These are phyloP conservation scores for Pseudogymnoascus sp. DNA, from an alignment of 2,329 filamentous ascomycete genomes.

Conservation along the genomic window DNA sequence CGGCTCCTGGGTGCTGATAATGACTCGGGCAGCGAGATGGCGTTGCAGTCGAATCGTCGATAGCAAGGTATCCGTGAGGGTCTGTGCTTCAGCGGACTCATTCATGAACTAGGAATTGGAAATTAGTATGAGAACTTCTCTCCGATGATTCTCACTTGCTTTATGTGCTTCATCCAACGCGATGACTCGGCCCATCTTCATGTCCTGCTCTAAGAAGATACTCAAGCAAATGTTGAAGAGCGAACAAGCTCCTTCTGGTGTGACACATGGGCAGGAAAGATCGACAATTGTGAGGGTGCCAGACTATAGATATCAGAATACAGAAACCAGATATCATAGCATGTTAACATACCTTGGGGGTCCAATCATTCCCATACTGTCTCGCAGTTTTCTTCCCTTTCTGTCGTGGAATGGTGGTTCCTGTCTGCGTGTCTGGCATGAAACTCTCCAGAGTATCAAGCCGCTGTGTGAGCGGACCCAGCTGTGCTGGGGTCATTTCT, in stretches of 20 bases:
- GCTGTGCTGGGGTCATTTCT: conserved; percentile 43
- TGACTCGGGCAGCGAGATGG: conserved; percentile 56
- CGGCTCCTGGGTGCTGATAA: conserved; percentile 73
- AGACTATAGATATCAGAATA: conserved; percentile 23
- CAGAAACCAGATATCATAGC: not conserved
- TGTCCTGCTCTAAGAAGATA: conserved; percentile 52
- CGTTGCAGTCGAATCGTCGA: conserved; percentile 61
- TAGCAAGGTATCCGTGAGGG: conserved; percentile 55
- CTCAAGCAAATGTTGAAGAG: conserved; percentile 66
- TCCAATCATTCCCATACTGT: conserved; percentile 21
- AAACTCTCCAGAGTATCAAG: conserved; percentile 59
- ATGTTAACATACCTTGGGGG: conserved; percentile 13
- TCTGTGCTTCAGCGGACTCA: conserved; percentile 43
- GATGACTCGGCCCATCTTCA: conserved; percentile 48
- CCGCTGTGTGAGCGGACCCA: conserved; percentile 48
- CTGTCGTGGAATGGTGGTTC: not conserved
- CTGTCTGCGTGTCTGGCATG: conserved; percentile 34
- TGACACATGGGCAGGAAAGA: conserved; percentile 64
- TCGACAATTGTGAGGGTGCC: conserved; percentile 61
- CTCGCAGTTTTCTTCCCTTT: not conserved
- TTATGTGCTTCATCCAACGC: conserved; percentile 75
- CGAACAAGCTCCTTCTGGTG: conserved; percentile 56
- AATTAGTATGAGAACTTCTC: not conserved
- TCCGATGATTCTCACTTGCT: conserved; percentile 27
- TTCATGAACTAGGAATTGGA: conserved; percentile 47